A percentile compares a stretch with the other conserved stretches of the same genome.
Evolutionary conservation across 805 yeast genomes (phyloP).

Genomic region (Sugiyamaella marilandica): DNA sequence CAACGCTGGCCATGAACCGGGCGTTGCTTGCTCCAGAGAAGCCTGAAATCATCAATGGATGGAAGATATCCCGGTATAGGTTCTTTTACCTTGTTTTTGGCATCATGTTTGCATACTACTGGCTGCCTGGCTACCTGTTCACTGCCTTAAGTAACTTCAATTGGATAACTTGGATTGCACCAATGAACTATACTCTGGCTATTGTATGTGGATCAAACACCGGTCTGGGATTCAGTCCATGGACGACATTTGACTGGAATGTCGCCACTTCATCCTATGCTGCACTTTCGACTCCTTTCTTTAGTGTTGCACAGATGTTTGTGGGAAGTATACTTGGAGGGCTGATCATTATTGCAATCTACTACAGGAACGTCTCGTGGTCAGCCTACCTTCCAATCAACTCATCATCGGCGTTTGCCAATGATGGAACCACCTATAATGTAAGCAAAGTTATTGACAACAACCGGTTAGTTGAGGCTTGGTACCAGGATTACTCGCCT

Average conservation of each 20-base stretch:
- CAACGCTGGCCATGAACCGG: constrained; percentile 50
- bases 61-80: constrained; percentile 50
- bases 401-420: constrained; percentile 49
- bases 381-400: constrained; percentile 58
- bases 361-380: constrained; percentile 45
- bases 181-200: constrained; percentile 48
- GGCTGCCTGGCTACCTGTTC: constrained; percentile 60
- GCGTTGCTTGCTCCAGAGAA: constrained; percentile 36
- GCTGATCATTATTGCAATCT: constrained; percentile 44
- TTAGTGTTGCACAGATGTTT: constrained; percentile 25
- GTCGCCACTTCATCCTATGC: constrained; percentile 35
- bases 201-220: constrained; percentile 46
- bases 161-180: constrained; percentile 60
- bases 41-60: constrained; percentile 37
- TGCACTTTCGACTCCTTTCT: constrained; percentile 45
- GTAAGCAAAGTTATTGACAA: constrained; percentile 41
- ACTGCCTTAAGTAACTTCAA: constrained; percentile 51
- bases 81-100: constrained; percentile 39
- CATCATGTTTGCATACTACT: constrained; percentile 45
- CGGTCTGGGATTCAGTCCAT: constrained; percentile 43
- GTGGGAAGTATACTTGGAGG: constrained; percentile 42
- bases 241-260: constrained; percentile 45
- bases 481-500: constrained; percentile 48
- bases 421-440: constrained; percentile 46
- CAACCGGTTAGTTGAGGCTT: constrained; percentile 38